Percentiles rank a stretch among this genome's conserved stretches.
These are phyloP conservation scores for Coriaria nepalensis DNA, from an alignment of 306 rosid genomes.

Conservation along the genomic window DNA sequence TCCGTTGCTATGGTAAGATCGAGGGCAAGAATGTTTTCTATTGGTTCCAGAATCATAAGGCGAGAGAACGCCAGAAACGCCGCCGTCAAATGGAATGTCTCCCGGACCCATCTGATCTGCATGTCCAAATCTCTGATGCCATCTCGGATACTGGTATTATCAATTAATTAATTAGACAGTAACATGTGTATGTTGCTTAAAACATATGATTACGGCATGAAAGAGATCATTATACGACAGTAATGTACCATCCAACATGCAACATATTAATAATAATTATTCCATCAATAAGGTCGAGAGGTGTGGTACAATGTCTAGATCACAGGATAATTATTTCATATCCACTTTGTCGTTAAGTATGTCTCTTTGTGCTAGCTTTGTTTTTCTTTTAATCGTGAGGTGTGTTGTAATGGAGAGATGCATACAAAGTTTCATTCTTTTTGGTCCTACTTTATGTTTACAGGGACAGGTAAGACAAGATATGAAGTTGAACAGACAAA, in stretches of 20 bases:
- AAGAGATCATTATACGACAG: too few relatives aligned
- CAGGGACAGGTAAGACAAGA: constrained; percentile 49
- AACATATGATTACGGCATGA: too few relatives aligned
- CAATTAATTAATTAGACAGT: background rate
- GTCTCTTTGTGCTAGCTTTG: constrained; percentile 1
- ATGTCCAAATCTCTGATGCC: constrained; percentile 27
- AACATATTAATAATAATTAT: too few relatives aligned
- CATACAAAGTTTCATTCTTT: constrained; percentile 35
- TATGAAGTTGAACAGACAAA: constrained; percentile 62
- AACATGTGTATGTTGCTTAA: too few relatives aligned
- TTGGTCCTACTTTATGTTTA: constrained; percentile 47
- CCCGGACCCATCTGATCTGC: constrained; percentile 18
- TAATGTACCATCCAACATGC: too few relatives aligned
- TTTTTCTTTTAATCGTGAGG: constrained; percentile 1
- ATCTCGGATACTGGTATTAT: constrained; percentile 33
- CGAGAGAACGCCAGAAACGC: constrained; percentile 89
- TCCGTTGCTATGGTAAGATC: constrained; percentile 65
- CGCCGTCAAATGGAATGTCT: constrained; percentile 82
- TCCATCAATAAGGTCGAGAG: too few relatives aligned
- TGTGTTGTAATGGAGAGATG: constrained; percentile 22
- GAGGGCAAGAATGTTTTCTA: constrained; percentile 96
- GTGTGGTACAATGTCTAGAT: too few relatives aligned
- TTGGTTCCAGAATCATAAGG: constrained; percentile 96
- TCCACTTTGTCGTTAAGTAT: constrained; percentile 11
- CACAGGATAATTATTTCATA: too few relatives aligned